Conservation (phyloP, 2,329 filamentous ascomycete species). For the Fonsecaea monophora region DNA sequence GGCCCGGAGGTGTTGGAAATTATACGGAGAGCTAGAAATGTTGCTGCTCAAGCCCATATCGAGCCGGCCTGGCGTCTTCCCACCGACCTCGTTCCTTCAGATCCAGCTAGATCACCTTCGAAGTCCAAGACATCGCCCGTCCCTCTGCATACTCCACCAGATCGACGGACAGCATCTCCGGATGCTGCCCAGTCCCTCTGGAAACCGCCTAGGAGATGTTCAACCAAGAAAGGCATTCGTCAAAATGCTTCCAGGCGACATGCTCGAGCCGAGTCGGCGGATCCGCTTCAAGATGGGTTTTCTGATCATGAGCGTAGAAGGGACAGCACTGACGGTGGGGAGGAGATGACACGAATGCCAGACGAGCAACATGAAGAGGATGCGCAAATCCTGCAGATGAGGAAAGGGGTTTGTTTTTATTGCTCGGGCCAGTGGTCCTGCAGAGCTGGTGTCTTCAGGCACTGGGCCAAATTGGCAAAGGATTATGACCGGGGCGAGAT, state of each 20-base stretch:
- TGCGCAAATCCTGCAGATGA: conserved; percentile 30
- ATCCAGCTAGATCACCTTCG: conserved; percentile 7
- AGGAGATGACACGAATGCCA: conserved; percentile 12
- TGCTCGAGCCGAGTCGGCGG: conserved; percentile 36
- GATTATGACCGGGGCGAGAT: conserved; percentile 22
- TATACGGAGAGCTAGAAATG: conserved; percentile 29
- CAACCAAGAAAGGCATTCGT: conserved; percentile 13
- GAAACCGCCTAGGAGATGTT: conserved; percentile 10
- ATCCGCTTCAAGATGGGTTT: conserved; percentile 40
- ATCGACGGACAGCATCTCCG: conserved; percentile 6
- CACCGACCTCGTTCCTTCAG: conserved; percentile 21
- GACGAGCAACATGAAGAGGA: conserved; percentile 9
- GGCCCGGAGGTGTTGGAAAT: conserved; percentile 35
- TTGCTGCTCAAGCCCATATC: conserved; percentile 37
- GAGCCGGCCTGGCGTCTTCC: conserved; percentile 41
- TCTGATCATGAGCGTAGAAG: conserved; percentile 1
- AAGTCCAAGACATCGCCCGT: conserved; percentile 14
- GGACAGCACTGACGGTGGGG: not conserved
- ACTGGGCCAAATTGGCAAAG: conserved; percentile 32
- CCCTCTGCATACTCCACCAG: not conserved
- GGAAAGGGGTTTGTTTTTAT: conserved; percentile 35
- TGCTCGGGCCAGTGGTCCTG: conserved; percentile 31
- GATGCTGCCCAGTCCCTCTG: conserved; percentile 23
- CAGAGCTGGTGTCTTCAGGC: conserved; percentile 28
- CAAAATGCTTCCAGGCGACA: conserved; percentile 15